These are phyloP conservation scores for Nannochloropsis gaditana DNA, from an alignment of 108 stramenopile species.

Conservation along the genomic window DNA sequence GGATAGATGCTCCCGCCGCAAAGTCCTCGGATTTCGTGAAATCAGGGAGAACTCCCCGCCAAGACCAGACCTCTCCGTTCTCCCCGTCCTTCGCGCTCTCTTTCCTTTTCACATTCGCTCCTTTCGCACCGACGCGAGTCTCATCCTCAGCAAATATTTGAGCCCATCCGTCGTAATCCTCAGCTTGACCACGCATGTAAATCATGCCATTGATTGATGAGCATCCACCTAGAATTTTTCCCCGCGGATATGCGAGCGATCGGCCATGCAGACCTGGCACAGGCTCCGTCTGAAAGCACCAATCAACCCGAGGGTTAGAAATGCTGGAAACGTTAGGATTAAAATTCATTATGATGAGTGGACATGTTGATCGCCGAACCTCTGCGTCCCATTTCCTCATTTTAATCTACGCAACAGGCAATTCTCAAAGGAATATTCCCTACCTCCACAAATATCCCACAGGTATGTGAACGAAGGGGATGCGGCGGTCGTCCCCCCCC, in stretches of 20 bases:
- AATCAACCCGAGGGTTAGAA: not conserved
- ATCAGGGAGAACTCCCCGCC: conserved; percentile 56
- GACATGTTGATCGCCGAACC: too few relatives aligned
- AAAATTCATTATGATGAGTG: too few relatives aligned
- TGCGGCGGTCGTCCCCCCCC: conserved; percentile 31
- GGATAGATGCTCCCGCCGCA: not conserved
- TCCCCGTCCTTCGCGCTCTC: conserved; percentile 40
- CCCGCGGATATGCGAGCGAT: conserved; percentile 51
- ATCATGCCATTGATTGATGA: conserved; percentile 59
- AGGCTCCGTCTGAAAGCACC: conserved; percentile 17
- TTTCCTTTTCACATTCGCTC: too few relatives aligned
- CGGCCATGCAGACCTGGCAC: conserved; percentile 31
- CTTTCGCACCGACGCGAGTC: not conserved
- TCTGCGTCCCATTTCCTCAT: too few relatives aligned
- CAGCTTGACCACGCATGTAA: conserved; percentile 56
- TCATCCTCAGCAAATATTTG: conserved; percentile 28
- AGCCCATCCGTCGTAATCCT: conserved; percentile 59
- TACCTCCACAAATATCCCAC: conserved; percentile 25
- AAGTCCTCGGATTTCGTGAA: conserved; percentile 56
- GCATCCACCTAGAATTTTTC: conserved; percentile 59
- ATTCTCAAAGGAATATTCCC: not conserved
- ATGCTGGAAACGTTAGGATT: not conserved
- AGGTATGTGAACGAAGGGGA: conserved; percentile 13
- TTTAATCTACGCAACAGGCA: too few relatives aligned
- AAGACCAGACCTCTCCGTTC: conserved; percentile 34